Evolutionary conservation across 1,284 basidiomycete genomes (phyloP), one percentile per base, ranked within the genome.

Genomic region (Tilletiaria anomala): DNA sequence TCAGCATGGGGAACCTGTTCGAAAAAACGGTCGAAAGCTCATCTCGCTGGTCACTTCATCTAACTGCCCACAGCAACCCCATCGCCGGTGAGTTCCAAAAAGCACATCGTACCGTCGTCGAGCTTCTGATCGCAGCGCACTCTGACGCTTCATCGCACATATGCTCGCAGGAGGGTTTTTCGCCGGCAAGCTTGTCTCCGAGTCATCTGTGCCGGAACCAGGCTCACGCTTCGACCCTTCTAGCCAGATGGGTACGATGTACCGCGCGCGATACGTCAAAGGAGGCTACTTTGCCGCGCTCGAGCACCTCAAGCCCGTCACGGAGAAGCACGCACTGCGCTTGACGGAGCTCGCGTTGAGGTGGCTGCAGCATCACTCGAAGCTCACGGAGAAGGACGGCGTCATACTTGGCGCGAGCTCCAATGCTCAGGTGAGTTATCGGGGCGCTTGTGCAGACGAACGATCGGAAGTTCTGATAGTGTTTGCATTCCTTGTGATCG

Each of bases 1-100:
- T 56, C 23, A 47, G 58, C 40, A 42, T 69, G 78, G 43, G 69
- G 69, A 48, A 50, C 71, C 39, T 59, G 59, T 23, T 61, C 62
- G 40, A 43, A 17, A 39, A 41, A 37, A 16, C 6, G 5, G 6
- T n/a, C n/a, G n/a, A n/a, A n/a, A n/a, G n/a, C n/a, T n/a, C n/a
- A n/a, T n/a, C n/a, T n/a, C n/a, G n/a, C n/a, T n/a, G n/a, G n/a
- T n/a, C n/a, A n/a, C n/a, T n/a, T n/a, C n/a, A n/a, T n/a, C n/a
- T n/a, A n/a, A n/a, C n/a, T n/a, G n/a, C n/a, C n/a, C n/a, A n/a
- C n/a, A n/a, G n/a, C n/a, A n/a, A n/a, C n/a, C n/a, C n/a, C n/a
- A n/a, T n/a, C n/a, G n/a, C n/a, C n/a, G n/a, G n/a, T n/a, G n/a
- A n/a, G n/a, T n/a, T n/a, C n/a, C n/a, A n/a, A n/a, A n/a, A n/a